These are phyloP conservation scores for Tolypocladium pustulatum DNA, from an alignment of 2,329 filamentous ascomycete genomes.

Conservation along the genomic window DNA sequence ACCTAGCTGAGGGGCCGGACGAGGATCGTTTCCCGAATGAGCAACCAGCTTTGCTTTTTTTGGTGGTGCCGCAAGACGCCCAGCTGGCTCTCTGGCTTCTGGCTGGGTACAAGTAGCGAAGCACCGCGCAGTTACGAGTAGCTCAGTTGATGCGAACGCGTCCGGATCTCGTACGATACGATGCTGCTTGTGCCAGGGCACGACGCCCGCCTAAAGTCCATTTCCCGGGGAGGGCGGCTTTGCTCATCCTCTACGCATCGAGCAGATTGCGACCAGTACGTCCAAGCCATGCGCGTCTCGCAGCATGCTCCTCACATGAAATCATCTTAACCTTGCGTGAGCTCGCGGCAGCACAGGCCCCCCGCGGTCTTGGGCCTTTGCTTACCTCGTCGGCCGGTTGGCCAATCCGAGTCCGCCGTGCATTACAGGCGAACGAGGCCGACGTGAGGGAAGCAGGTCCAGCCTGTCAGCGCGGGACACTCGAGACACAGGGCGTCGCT, in stretches of 20 bases:
- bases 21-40: not conserved
- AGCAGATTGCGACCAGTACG: not conserved
- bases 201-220: too few species aligned
- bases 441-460: not conserved
- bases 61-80: not conserved
- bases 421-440: not conserved
- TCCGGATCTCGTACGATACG: not conserved
- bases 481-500: not conserved
- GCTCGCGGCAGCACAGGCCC: not conserved
- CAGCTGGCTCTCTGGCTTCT: not conserved
- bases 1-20: not conserved
- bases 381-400: not conserved
- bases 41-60: not conserved
- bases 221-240: too few species aligned
- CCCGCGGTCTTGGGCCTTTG: not conserved
- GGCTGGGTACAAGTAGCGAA: not conserved
- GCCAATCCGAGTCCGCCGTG: not conserved
- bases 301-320: not conserved
- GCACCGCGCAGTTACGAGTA: not conserved
- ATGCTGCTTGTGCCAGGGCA: not conserved
- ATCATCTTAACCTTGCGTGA: not conserved
- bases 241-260: not conserved
- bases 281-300: not conserved
- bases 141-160: not conserved
- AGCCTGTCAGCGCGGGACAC: not conserved